Conservation (phyloP, 2,329 filamentous ascomycete species). For the Fusarium multiceps region DNA sequence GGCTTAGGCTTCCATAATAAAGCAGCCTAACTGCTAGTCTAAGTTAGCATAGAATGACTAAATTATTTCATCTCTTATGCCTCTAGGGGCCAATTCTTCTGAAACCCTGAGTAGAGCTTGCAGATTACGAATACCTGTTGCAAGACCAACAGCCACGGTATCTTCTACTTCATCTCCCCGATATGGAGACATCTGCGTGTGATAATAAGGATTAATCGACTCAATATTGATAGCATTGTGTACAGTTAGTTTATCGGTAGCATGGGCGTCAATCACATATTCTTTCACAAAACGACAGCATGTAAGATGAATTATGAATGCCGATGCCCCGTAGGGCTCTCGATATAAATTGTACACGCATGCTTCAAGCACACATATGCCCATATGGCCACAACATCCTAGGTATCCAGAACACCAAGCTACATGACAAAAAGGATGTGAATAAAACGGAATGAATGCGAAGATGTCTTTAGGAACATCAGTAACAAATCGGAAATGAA, state of each 20-base stretch:
- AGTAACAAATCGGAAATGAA: constrained; percentile 13
- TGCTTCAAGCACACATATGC: constrained; percentile 16
- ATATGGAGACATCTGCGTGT: neutral
- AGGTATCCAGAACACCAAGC: constrained; percentile 54
- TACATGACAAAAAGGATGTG: constrained; percentile 35
- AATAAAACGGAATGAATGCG: constrained; percentile 16
- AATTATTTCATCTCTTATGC: too few species aligned
- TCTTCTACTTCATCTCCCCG: neutral
- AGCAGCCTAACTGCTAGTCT: too few species aligned
- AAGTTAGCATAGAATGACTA: too few species aligned
- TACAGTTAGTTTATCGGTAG: neutral
- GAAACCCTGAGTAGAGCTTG: too few species aligned
- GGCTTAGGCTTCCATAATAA: too few species aligned
- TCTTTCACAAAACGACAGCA: neutral
- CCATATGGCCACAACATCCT: constrained; percentile 33
- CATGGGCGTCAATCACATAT: neutral
- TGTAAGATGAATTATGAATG: constrained; percentile 2
- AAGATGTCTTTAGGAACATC: constrained; percentile 8
- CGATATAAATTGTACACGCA: constrained; percentile 37
- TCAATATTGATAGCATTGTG: neutral
- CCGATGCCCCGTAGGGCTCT: constrained; percentile 16
- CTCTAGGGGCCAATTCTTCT: too few species aligned
- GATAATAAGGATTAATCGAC: neutral
- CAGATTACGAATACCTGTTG: too few species aligned
- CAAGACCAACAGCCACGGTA: too few species aligned